Base-by-base conservation (phyloP, 2,329 filamentous ascomycete genomes). In the Penicillium sp. region DNA sequence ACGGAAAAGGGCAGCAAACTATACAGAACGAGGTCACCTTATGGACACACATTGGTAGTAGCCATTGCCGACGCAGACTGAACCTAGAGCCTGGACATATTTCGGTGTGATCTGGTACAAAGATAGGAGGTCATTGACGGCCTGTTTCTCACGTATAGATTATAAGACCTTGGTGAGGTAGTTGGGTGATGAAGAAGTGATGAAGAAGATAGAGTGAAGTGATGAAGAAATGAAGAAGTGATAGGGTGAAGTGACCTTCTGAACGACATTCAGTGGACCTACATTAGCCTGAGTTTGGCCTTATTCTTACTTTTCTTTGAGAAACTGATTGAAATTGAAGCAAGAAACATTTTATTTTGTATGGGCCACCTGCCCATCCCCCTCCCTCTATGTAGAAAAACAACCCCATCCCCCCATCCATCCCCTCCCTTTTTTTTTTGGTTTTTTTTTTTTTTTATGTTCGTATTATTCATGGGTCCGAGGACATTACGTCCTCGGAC, bases 401-500 rank as follows among this genome's bases (percentile, higher is more conserved):
- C 10, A 17, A 9, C 24, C 6, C 42, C 33, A 3, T 21, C 2
- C 10, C 17, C 43, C 12, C 5, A 13, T 9, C 39, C 22, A 5
- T 26, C 12, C 31, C 9, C 2, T 8, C 13, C 19, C n/a, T 33
- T 38, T n/a, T 8, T 40, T 40, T 22, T 40, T 26, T n/a, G 3
- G 6, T 17, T 43, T 38, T 26, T 39, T 32, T 28, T 6, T n/a
- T 39, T 32, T 28, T 6, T n/a, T 35, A 41, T 31, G 12, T 4
- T 44, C 17, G 4, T 38, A 31, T 42, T 17, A 29, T 39, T 50
- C 44, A 55, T 52, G 45, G 55, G 33, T 61, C 58, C 39, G 57
- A 58, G 43, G 56, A 41, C 24, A 59, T 55, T 28, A 57, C 57
- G 8, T 68, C 64, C 10, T 70, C 67, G 15, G 70, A 67, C 19